Conservation (phyloP, 1,139 yeast genomes). For the Meyerozyma athensensis region DNA sequence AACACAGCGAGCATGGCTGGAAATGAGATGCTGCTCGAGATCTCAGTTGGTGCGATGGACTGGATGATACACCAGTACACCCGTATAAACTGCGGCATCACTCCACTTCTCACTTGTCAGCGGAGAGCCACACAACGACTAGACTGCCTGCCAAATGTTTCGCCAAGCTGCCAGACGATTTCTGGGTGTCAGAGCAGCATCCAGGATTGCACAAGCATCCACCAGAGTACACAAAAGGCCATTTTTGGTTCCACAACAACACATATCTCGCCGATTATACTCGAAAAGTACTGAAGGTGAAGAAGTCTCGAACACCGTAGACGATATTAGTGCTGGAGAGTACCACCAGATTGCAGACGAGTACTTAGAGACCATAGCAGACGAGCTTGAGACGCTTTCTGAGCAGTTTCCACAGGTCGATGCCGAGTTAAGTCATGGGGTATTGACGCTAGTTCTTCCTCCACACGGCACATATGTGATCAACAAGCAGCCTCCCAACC, state of each 20-base stretch:
- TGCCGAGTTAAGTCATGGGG: constrained; percentile 82
- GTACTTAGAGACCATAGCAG: constrained; percentile 61
- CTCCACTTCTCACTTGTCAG: too few relatives aligned
- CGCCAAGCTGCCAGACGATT: neutral
- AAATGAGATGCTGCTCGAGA: neutral
- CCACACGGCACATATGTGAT: constrained; percentile 77
- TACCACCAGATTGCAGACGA: constrained; percentile 58
- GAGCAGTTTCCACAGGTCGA: constrained; percentile 61
- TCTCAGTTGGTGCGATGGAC: neutral
- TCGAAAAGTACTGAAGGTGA: constrained; percentile 46
- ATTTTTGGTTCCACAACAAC: neutral
- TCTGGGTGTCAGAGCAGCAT: neutral
- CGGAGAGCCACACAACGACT: too few relatives aligned
- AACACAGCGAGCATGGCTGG: constrained; percentile 27
- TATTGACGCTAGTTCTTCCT: constrained; percentile 63
- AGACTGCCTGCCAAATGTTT: neutral
- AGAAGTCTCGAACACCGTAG: constrained; percentile 46
- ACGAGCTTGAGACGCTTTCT: constrained; percentile 57
- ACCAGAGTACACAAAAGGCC: neutral
- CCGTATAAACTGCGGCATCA: too few relatives aligned
- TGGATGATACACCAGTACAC: neutral
- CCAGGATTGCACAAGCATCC: neutral
- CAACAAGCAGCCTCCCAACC: constrained; percentile 91
- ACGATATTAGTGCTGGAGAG: constrained; percentile 38
- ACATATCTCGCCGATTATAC: constrained; percentile 7